These are phyloP conservation scores for Fraxinus dipetala DNA, from an alignment of 305 asterid species.

Conservation along the genomic window DNA sequence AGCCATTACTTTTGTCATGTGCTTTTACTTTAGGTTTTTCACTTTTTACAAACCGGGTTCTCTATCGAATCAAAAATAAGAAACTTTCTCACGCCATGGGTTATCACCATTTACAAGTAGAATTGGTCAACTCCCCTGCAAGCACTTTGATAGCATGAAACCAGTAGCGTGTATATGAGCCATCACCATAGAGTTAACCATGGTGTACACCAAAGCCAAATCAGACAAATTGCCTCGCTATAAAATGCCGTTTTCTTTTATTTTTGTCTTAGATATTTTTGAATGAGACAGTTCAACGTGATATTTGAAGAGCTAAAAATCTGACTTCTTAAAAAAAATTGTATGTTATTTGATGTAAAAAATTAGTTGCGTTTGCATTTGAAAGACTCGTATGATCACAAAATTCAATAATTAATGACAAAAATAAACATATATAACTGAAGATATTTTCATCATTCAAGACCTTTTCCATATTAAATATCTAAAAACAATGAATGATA, in stretches of 20 bases:
- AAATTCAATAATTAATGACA: not conserved
- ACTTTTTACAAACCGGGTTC: not conserved
- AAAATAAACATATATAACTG: not conserved
- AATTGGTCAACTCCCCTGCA: not conserved
- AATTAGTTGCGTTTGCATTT: not conserved
- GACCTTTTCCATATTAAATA: not conserved
- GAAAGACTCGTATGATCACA: not conserved
- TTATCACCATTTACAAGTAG: not conserved
- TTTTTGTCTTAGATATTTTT: not conserved
- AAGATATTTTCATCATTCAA: not conserved
- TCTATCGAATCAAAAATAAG: not conserved
- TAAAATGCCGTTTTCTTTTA: not conserved
- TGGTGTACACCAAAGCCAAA: not conserved
- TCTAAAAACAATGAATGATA: not conserved
- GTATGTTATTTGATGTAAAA: not conserved
- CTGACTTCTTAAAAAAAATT: not conserved
- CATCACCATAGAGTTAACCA: not conserved
- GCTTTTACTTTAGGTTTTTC: constrained; percentile 20
- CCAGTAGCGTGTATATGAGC: not conserved
- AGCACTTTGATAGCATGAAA: not conserved
- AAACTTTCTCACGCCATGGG: not conserved
- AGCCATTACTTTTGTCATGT: constrained; percentile 25
- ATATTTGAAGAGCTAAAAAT: not conserved
- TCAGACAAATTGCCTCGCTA: not conserved
- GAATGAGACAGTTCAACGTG: not conserved